Evolutionary conservation across 75 land plant genomes (phyloP).

Genomic region (Cupressus sempervirens): DNA sequence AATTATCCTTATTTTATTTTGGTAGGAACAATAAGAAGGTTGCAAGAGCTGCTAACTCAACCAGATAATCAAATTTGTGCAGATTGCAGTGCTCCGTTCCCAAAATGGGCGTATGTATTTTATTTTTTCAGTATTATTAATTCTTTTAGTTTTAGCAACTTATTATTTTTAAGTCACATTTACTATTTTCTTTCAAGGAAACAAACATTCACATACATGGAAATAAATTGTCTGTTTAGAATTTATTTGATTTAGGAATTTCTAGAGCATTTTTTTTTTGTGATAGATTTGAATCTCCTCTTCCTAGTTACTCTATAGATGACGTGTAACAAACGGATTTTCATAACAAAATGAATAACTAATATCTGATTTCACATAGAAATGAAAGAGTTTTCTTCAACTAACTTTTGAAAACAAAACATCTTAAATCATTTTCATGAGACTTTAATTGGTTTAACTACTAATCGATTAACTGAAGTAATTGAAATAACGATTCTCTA

Average conservation of each 20-base stretch:
- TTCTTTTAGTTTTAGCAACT: neutral
- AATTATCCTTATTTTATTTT: neutral
- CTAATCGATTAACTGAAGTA: too few species aligned
- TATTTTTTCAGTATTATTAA: neutral
- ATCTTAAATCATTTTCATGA: too few species aligned
- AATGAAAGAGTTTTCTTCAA: too few species aligned
- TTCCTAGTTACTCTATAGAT: neutral
- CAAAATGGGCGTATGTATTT: constrained; percentile 95
- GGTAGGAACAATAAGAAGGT: constrained; percentile 33
- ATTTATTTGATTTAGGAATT: neutral
- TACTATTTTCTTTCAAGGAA: neutral
- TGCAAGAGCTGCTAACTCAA: constrained; percentile 51
- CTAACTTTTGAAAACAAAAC: too few species aligned
- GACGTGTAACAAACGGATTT: too few species aligned
- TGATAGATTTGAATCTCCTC: neutral
- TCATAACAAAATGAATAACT: too few species aligned
- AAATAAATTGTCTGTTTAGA: neutral
- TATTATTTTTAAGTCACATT: neutral
- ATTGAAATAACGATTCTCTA: too few species aligned
- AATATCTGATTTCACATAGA: too few species aligned
- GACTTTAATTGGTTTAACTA: too few species aligned
- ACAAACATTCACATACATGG: neutral
- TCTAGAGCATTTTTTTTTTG: neutral
- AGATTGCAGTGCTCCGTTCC: constrained; percentile 88
- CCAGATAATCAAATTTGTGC: constrained; percentile 73